Evolutionary conservation across 1,139 yeast genomes (phyloP), one percentile per base, ranked within the genome.

Genomic region (Sugiyamaella pinicola): DNA sequence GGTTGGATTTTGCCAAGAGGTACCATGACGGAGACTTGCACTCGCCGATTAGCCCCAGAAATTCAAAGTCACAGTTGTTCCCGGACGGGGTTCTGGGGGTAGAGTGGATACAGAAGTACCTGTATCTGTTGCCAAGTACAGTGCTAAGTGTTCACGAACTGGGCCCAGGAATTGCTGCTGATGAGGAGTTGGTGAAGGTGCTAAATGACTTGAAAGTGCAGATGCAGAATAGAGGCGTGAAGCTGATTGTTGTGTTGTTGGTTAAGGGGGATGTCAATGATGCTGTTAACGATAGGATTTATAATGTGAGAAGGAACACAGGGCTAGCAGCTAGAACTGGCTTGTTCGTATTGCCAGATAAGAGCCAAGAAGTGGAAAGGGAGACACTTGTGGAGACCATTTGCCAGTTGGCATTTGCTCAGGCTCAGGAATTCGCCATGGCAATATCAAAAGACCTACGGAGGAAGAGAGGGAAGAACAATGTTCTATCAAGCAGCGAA

Each of bases 71-170:
- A 0, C 61, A 62, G 4, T 61, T 72, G 49, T 72, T 69, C 50
- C 79, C 80, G 0, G 75, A 77, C 22, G 74, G 74, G 0, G 62
- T 79, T 1, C 59, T 80, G 22, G 69, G 77, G 0, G 58, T 61
- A 0, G 69, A 74, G 22, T 82, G 85, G 86, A 55, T 80, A 9
- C 71, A 73, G 35, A 81, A 80, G 61, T 79, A 81, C 59, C 66
- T 70, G 34, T 68, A 72, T 17, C 53, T 69, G 4, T 49, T 71
- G 19, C 85, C 85, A 0, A 60, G 76, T 1, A 72, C 77, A 0
- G 71, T 75, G 47, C 65, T 79, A 3, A 64, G 76, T 1, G 70
- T 79, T 40, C 74, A 76, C 60, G 72, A 74, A 48, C 57, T 79
- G 17, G 61, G 59, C 9, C 58, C 61, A 1, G 70, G 68, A 1